Evolutionary conservation across 306 rosid genomes (phyloP).

Genomic region (Vigna nakashimae): DNA sequence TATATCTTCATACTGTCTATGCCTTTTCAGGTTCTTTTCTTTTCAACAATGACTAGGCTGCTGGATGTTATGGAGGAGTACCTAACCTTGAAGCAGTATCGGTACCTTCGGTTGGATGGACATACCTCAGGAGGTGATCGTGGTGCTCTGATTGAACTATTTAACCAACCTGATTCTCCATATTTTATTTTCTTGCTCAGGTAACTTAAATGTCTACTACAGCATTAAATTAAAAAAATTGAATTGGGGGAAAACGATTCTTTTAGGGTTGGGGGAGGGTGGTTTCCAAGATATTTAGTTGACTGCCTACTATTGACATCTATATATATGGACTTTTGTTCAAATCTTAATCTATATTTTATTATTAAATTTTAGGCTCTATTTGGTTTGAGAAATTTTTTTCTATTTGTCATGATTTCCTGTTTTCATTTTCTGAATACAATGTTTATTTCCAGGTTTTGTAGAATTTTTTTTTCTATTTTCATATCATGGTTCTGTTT

Average conservation of each 20-base stretch:
- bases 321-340: background rate
- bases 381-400: background rate
- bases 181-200: conserved; percentile 92
- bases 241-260: background rate
- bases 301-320: background rate
- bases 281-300: conserved; percentile 10
- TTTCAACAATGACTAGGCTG: conserved; percentile 99
- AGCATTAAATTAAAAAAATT: conserved; percentile 14
- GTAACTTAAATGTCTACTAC: conserved; percentile 51
- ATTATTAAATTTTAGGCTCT: background rate
- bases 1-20: conserved; percentile 13
- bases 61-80: conserved; percentile 99
- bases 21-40: conserved; percentile 90
- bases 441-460: background rate
- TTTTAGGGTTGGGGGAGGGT: background rate
- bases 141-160: conserved; percentile 88
- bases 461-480: background rate
- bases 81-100: conserved; percentile 79
- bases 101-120: conserved; percentile 95
- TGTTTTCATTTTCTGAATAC: background rate
- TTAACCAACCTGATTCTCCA: conserved; percentile 81
- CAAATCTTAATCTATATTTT: conserved; percentile 9
- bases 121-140: conserved; percentile 98
- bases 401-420: background rate
- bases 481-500: background rate